Percentiles rank a stretch among this genome's conserved stretches.
phyloP scores from a whole-genome alignment of 371 early-diverging fungal species.

The Lichtheimia corymbifera region DNA sequence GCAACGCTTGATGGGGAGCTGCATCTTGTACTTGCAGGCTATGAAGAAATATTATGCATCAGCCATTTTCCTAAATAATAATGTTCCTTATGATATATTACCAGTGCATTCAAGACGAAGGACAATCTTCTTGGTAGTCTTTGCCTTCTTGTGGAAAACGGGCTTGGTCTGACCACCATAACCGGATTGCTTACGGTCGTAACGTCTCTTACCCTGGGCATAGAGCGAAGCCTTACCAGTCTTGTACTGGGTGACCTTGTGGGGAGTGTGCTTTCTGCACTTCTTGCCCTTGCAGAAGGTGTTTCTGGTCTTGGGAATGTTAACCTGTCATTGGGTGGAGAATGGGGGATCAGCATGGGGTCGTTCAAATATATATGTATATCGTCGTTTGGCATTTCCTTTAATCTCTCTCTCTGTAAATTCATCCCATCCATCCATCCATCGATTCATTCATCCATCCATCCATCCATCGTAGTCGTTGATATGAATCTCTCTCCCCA shows the following conservation, averaged over 20 bases:
- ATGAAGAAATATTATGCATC: neutral
- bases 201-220: conserved; percentile 88
- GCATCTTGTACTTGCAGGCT: conserved; percentile 95
- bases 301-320: conserved; percentile 97
- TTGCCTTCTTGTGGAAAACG: conserved; percentile 93
- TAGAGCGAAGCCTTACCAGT: conserved; percentile 97
- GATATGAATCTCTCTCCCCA: neutral
- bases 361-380: conserved; percentile 95
- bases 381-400: too few relatives aligned
- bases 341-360: conserved; percentile 98
- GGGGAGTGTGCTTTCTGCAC: conserved; percentile 97
- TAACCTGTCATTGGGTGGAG: conserved; percentile 97
- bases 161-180: conserved; percentile 99
- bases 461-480: neutral
- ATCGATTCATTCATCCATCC: neutral
- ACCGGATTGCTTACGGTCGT: conserved; percentile 84
- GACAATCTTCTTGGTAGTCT: conserved; percentile 99
- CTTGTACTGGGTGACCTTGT: conserved; percentile 99
- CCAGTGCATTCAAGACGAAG: conserved; percentile 97
- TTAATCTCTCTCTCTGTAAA: too few relatives aligned
- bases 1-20: conserved; percentile 96
- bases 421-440: neutral
- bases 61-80: neutral
- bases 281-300: conserved; percentile 96
- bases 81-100: conserved; percentile 1